Conservation (phyloP, 352 stramenopile species). For the Phytophthora aleatoria region DNA sequence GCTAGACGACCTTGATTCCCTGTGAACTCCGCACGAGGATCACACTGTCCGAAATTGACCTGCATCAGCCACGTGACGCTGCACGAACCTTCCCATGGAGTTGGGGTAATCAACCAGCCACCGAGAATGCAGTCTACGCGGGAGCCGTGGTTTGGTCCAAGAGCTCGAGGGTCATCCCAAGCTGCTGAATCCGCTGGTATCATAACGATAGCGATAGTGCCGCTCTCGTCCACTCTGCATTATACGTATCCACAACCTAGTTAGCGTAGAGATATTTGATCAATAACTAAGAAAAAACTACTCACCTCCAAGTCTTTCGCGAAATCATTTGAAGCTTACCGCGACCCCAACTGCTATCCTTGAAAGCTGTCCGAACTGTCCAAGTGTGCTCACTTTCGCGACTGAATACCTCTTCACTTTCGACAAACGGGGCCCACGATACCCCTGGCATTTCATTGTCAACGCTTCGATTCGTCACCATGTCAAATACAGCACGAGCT, state of each 20-base stretch:
- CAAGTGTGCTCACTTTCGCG: constrained; percentile 57
- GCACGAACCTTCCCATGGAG: constrained; percentile 61
- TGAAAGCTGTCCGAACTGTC: constrained; percentile 63
- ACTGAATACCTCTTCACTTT: constrained; percentile 50
- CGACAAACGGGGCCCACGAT: constrained; percentile 48
- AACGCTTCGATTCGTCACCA: constrained; percentile 54
- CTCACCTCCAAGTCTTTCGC: constrained; percentile 73
- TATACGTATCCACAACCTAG: constrained; percentile 2
- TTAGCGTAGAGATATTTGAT: neutral
- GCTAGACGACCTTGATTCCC: constrained; percentile 37
- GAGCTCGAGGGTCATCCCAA: constrained; percentile 25
- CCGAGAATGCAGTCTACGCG: constrained; percentile 73
- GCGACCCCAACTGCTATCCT: constrained; percentile 45
- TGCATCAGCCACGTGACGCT: constrained; percentile 84
- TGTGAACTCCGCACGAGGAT: constrained; percentile 59
- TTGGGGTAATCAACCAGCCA: constrained; percentile 69
- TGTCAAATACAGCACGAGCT: constrained; percentile 72
- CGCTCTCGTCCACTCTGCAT: constrained; percentile 63
- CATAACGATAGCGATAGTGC: constrained; percentile 67
- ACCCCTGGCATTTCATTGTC: constrained; percentile 21
- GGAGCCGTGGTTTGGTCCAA: constrained; percentile 1
- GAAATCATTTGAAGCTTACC: constrained; percentile 58
- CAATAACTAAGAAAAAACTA: constrained; percentile 4
- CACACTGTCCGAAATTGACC: constrained; percentile 70
- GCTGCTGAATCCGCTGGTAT: constrained; percentile 61